Evolutionary conservation across 257 asterid species (phyloP).

Genomic region (Oldenlandia corymbosa): DNA sequence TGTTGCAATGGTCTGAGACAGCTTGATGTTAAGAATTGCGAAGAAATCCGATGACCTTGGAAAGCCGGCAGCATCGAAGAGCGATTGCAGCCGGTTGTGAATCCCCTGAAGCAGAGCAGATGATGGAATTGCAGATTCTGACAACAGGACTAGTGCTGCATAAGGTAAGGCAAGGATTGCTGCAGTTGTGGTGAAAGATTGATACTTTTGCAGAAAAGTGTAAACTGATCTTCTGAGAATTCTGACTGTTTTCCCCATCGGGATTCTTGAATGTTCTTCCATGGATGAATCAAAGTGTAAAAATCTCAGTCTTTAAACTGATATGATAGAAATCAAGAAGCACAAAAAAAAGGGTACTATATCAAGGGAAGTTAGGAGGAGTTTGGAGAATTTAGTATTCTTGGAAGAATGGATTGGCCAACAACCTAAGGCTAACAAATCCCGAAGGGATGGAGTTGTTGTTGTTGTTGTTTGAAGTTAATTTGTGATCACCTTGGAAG

Average conservation of each 20-base stretch:
- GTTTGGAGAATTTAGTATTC: slow-evolving; percentile 24
- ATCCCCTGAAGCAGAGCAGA: slow-evolving; percentile 37
- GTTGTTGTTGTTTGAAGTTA: background rate
- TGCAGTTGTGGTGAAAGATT: slow-evolving; percentile 55
- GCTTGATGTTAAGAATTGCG: slow-evolving; percentile 50
- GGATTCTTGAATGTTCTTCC: slow-evolving; percentile 21
- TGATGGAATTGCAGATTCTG: slow-evolving; percentile 41
- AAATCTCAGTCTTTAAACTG: too few relatives aligned
- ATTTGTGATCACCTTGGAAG: slow-evolving; percentile 23
- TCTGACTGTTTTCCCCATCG: slow-evolving; percentile 39
- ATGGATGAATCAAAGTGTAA: slow-evolving; percentile 5
- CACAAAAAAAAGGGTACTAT: background rate
- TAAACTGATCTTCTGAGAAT: slow-evolving; percentile 66
- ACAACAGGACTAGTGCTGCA: slow-evolving; percentile 48
- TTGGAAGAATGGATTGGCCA: slow-evolving; percentile 48
- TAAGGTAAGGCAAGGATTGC: slow-evolving; percentile 58
- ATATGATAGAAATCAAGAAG: too few relatives aligned
- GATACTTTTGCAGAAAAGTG: slow-evolving; percentile 54
- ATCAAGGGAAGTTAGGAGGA: slow-evolving; percentile 19
- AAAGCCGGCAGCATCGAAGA: slow-evolving; percentile 66
- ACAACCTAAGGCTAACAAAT: slow-evolving; percentile 44
- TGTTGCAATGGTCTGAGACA: slow-evolving; percentile 57
- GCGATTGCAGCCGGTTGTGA: slow-evolving; percentile 40
- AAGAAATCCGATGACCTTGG: slow-evolving; percentile 58
- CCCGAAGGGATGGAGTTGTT: slow-evolving; percentile 27